Evolutionary conservation across 345 rosid genomes (phyloP), one percentile per base, ranked within the genome.

Genomic region (Salix exigua): DNA sequence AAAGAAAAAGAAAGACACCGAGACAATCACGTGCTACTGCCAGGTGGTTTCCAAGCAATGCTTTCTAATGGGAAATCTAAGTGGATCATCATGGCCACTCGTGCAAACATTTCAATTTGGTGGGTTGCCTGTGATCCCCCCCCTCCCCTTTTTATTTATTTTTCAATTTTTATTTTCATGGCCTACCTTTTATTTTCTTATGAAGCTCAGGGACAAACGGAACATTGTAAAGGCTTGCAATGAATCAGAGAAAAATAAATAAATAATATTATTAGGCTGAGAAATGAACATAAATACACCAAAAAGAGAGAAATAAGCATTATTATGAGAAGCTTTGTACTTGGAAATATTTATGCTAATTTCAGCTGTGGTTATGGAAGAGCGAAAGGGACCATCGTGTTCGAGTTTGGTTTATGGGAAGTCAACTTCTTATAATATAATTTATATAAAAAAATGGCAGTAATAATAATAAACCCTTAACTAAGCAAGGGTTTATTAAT

Each of bases 101-200:
- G 53, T 77, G 70, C 71, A 37, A 48, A 37, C 10, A 61, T 72
- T 26, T 55, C 51, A 67, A 75, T 68, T 25, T 58, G 63, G 50
- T 35, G 65, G 72, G 72, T 14, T 25, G 66, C 62, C 62, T n/a
- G 4, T 23, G 1, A 10, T 55, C n/a, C n/a, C n/a, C 33, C 33
- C 4, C 33, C 4, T 1, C 33, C 4, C 4, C 33, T 0, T 31
- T 31, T 31, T 4, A 0, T 31, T 31, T 31, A 0, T 31, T 31
- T 33, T 33, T 33, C 0, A 2, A 2, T 33, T 33, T 33, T 33
- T 33, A 33, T 33, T 25, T 63, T 73, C 3, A 30, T 28, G 48
- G 18, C 17, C 50, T 46, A 46, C 50, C 23, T 51, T 51, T 51
- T 18, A 0, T 28, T 28, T 28, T 28, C 30, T 28, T 28, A 28